phyloP scores from a whole-genome alignment of 805 yeast genomes.

The Blastobotrys peoriensis region DNA sequence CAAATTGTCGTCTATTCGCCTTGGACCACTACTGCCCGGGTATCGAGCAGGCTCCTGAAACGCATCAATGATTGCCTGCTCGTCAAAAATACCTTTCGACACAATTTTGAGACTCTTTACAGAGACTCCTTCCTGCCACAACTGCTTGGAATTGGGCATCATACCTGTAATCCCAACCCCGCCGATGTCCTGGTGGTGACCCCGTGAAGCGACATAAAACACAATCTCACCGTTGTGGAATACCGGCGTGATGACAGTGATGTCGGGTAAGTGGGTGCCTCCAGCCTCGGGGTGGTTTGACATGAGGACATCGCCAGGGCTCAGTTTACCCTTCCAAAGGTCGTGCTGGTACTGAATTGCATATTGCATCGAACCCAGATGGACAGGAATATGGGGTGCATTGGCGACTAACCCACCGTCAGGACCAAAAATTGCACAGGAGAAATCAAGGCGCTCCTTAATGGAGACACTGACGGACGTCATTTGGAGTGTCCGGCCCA shows the following conservation, averaged over 20 bases:
- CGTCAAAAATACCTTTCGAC: conserved; percentile 66
- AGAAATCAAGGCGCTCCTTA: conserved; percentile 75
- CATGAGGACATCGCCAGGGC: conserved; percentile 68
- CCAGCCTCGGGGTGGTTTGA: conserved; percentile 79
- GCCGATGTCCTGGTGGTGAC: conserved; percentile 96
- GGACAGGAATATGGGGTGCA: conserved; percentile 87
- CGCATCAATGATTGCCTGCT: conserved; percentile 54
- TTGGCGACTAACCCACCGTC: conserved; percentile 75
- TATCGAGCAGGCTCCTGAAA: conserved; percentile 71
- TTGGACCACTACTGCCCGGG: conserved; percentile 86
- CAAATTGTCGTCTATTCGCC: conserved; percentile 75
- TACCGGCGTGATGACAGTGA: conserved; percentile 89
- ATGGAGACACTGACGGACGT: conserved; percentile 79
- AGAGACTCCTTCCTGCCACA: conserved; percentile 89
- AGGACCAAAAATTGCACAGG: conserved; percentile 76
- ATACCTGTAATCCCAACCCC: conserved; percentile 88
- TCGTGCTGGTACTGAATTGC: conserved; percentile 63
- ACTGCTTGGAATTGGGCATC: conserved; percentile 83
- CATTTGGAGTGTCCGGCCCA: conserved; percentile 75
- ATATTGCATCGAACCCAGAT: conserved; percentile 79
- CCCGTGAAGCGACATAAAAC: conserved; percentile 89
- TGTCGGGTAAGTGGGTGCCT: conserved; percentile 87
- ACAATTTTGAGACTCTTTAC: conserved; percentile 75
- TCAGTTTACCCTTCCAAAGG: conserved; percentile 56
- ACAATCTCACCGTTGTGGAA: conserved; percentile 51